Evolutionary conservation across 441 rosid species (phyloP), one percentile per base, ranked within the genome.

Genomic region (Pelargonium myrrhifolium): DNA sequence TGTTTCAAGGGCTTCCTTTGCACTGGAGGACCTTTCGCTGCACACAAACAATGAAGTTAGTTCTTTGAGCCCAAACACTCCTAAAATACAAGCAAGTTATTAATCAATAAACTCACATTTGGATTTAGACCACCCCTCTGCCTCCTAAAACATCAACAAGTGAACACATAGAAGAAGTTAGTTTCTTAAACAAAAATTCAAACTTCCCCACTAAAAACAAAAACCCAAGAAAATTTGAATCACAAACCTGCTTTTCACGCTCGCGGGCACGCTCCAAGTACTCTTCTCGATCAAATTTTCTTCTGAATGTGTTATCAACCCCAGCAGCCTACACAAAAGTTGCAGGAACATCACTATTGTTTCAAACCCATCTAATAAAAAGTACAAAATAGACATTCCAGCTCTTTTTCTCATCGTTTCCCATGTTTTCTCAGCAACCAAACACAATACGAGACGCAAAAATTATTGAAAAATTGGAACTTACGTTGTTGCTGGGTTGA

Each of bases 1-100:
- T 95, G 99, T 87, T 95, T 90, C 82, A 95, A 81, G 3, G 98
- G 99, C 53, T 92, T 89, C 84, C 99, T 87, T 74, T 89, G 99
- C 73, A 94, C 98, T 1, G 92, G 97, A 43, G 98, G 96, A 67
- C 75, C 97, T 85, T 90, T 90, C 1, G 93, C 97, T 87, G 86
- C 74, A 75, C 65, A 63, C 0, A 62, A 18, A 62, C 24, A 55
- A 40, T 9, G 40, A 20, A 21, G 6, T 56, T 11, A 65, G 59
- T 47, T 40, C 66, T 63, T 59, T 68, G 12, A 65, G 40, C 9
- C 40, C 9, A 37, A 26, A n/a, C 31, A 26, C 31, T 26, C 31
- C 31, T 26, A 26, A 22, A 64, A 65, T 3, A 17, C 53, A 68
- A 74, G 17, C 31, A 1, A 64, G 69, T 53, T 15, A 53, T 0